Evolutionary conservation across 331 rosid species (phyloP), one percentile per base, ranked within the genome.

Genomic region (Cucumis variabilis): DNA sequence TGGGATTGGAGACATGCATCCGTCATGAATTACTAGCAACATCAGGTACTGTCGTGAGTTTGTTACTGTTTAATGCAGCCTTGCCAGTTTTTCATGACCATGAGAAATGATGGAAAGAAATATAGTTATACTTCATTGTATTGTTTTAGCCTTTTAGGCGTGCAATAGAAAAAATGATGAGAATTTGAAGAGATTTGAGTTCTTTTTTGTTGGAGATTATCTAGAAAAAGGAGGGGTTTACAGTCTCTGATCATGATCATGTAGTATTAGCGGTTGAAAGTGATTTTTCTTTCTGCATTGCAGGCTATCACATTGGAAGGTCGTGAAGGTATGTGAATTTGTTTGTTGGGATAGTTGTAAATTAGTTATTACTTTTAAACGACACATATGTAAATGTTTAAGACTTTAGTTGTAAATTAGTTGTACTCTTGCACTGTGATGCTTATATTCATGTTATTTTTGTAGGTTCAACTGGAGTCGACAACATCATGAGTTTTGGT

Each of bases 241-340:
- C 3, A 3, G 68, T 79, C 53, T 55, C 51, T 80, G 14, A 28
- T 80, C 19, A 27, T 80, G 14, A 28, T 80, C 19, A 27, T 55
- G n/a, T 21, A 44, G 33, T 84, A 27, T 63, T 60, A 70, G 88
- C 62, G 71, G 68, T 71, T 82, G 85, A 63, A 88, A 83, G 78
- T 20, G 10, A 12, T 15, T 25, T 81, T 86, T 37, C 44, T 37
- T 37, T 37, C 7, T 86, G 77, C 62, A 33, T 88, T 85, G 55
- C 95, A 97, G 99, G 98, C 60, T 97, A 96, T 91, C 99, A 97
- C 89, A 92, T n/a, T n/a, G n/a, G n/a, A n/a, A n/a, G n/a, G n/a
- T n/a, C n/a, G n/a, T n/a, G n/a, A n/a, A n/a, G n/a, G n/a, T n/a
- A n/a, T n/a, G n/a, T n/a, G n/a, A n/a, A n/a, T n/a, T n/a, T n/a